Percentiles rank a stretch among this genome's conserved stretches.
Conservation (phyloP, 2,329 filamentous ascomycete species). For the Phaeosphaeriaceae sp. region DNA sequence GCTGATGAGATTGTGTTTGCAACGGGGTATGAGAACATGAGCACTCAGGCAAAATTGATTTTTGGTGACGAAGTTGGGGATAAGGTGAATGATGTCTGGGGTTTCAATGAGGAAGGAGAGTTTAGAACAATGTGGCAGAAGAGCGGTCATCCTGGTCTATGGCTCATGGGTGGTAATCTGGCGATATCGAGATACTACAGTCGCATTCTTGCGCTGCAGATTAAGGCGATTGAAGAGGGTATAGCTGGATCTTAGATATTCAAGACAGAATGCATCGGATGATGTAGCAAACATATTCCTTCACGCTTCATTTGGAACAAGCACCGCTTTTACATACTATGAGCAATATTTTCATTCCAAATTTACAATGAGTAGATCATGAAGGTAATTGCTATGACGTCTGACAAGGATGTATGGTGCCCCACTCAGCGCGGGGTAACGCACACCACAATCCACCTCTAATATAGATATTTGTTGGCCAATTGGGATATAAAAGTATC, state of each 20-base stretch:
- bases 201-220: conserved; percentile 54
- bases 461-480: neutral
- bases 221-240: conserved; percentile 50
- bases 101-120: conserved; percentile 56
- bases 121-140: conserved; percentile 51
- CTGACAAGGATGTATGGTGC: neutral
- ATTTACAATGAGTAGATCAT: no score
- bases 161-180: conserved; percentile 55
- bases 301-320: neutral
- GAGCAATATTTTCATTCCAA: neutral
- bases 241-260: neutral
- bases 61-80: conserved; percentile 52
- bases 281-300: neutral
- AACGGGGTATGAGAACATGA: conserved; percentile 57
- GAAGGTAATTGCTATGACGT: neutral
- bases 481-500: neutral
- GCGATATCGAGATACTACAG: conserved; percentile 56
- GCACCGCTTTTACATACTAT: neutral
- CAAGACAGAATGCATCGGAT: neutral
- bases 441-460: neutral
- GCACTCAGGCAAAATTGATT: conserved; percentile 46
- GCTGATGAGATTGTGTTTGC: conserved; percentile 57
- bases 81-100: conserved; percentile 53
- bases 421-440: conserved; percentile 1
- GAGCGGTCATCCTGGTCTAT: conserved; percentile 48